phyloP scores from a whole-genome alignment of 768 basidiomycete genomes.

The Ramaria sp. region DNA sequence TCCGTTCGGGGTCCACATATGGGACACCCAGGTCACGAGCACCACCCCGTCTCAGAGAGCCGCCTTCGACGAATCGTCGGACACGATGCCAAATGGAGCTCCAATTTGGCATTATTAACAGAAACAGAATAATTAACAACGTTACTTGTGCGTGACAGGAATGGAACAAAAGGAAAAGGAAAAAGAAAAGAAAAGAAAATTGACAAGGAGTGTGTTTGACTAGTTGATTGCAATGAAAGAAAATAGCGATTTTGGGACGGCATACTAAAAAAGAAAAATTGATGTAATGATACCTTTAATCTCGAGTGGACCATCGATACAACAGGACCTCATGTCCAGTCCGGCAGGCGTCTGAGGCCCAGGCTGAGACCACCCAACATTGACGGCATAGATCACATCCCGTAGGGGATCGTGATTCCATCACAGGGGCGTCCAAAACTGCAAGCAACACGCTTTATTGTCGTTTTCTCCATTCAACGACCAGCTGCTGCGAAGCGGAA shows the following conservation, averaged over 20 bases:
- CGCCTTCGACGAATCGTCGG: too few species aligned
- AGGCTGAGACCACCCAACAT: too few species aligned
- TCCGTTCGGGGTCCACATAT: neutral
- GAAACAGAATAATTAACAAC: neutral
- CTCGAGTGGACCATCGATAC: neutral
- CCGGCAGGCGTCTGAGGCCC: too few species aligned
- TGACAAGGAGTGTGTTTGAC: conserved; percentile 1
- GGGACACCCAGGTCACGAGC: too few species aligned
- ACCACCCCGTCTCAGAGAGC: too few species aligned
- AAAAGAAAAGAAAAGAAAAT: too few species aligned
- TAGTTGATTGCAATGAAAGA: neutral
- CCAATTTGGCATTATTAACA: too few species aligned
- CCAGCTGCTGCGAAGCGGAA: conserved; percentile 33
- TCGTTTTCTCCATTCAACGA: conserved; percentile 39
- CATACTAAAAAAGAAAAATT: neutral
- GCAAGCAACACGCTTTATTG: conserved; percentile 61
- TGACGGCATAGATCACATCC: conserved; percentile 79
- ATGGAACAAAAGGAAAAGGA: neutral
- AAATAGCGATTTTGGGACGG: neutral
- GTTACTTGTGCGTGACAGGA: neutral
- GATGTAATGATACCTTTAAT: neutral
- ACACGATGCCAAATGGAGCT: too few species aligned
- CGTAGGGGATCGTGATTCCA: conserved; percentile 69
- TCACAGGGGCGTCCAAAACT: conserved; percentile 40
- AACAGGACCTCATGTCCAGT: too few species aligned